These are phyloP conservation scores for Sophora flavescens DNA, from an alignment of 306 rosid species.

Conservation along the genomic window DNA sequence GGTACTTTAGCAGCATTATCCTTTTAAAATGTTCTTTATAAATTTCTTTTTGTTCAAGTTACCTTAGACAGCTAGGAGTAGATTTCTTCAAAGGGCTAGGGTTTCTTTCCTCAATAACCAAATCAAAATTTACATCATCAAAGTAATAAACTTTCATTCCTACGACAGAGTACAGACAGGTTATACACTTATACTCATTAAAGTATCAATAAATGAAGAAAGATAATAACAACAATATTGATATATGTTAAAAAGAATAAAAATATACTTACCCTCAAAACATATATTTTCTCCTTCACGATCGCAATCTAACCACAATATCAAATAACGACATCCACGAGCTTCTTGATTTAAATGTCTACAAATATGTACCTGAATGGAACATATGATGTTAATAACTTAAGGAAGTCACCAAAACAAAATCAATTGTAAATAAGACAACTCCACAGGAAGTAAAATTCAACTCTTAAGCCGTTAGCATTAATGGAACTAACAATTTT, in stretches of 20 bases:
- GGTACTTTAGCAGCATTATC: conserved; percentile 9
- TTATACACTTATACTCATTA: conserved; percentile 9
- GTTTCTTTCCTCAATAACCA: conserved; percentile 28
- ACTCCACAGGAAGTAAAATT: conserved; percentile 19
- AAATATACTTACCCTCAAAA: conserved; percentile 76
- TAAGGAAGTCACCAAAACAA: conserved; percentile 32
- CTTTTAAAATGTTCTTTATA: not conserved
- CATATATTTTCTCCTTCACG: conserved; percentile 99
- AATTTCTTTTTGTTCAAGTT: conserved; percentile 12
- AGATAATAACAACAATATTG: conserved; percentile 16
- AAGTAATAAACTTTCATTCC: conserved; percentile 33
- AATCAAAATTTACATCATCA: conserved; percentile 34
- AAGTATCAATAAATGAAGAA: conserved; percentile 35
- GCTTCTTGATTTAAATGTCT: conserved; percentile 94
- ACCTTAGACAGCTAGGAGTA: conserved; percentile 12
- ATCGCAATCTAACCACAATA: conserved; percentile 96
- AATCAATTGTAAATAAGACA: conserved; percentile 36
- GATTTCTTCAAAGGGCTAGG: conserved; percentile 20
- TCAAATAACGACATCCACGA: conserved; percentile 83
- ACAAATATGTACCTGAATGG: conserved; percentile 81
- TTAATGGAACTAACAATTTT: conserved; percentile 27
- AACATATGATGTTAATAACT: conserved; percentile 44
- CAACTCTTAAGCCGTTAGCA: conserved; percentile 27
- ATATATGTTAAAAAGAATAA: conserved; percentile 28
- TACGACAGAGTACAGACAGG: conserved; percentile 12